Evolutionary conservation across 257 asterid species (phyloP), one percentile per base, ranked within the genome.

Genomic region (Solanum clarkiae): DNA sequence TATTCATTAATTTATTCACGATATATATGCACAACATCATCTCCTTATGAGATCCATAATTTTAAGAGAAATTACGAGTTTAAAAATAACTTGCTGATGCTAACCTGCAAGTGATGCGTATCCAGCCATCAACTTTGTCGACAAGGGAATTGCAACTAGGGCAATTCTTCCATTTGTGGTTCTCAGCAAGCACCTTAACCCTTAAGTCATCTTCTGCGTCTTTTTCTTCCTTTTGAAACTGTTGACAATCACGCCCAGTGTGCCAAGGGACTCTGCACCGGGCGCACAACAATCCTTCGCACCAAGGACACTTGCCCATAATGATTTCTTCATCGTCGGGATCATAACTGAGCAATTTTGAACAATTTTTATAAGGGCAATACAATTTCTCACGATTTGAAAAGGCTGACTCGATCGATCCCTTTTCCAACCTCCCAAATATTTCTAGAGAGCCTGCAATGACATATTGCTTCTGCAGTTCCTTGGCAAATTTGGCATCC

Each of bases 341-440:
- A 20, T 89, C 89, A 56, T 80, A 66, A 62, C 82, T 36, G 85
- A 89, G 6, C 85, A 89, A 29, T 1, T 77, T 90, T 0, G 92
- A 62, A 72, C 92, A 89, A 10, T 81, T 87, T 45, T 84, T 86
- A 9, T 69, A 75, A 16, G 92, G 92, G 42, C 92, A 89, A 18
- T 86, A 87, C 26, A 86, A 88, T 3, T 71, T 36, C 40, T 36
- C 90, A 5, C 87, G 49, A 10, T 81, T 88, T n/a, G 44, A 56
- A 18, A 93, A 84, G 65, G 88, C 4, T 1, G 92, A 83, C 80
- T 91, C 94, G 29, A 93, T 90, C 1, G 90, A 45, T 0, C 54
- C 82, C 15, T 84, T 87, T 3, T 87, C 92, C 95, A 93, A 91
- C 85, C 53, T 59, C 1, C 60, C 56, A 7, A 87, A 5, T 80